These are phyloP conservation scores for Pisolithus tinctorius DNA, from an alignment of 768 basidiomycete genomes.

Conservation along the genomic window DNA sequence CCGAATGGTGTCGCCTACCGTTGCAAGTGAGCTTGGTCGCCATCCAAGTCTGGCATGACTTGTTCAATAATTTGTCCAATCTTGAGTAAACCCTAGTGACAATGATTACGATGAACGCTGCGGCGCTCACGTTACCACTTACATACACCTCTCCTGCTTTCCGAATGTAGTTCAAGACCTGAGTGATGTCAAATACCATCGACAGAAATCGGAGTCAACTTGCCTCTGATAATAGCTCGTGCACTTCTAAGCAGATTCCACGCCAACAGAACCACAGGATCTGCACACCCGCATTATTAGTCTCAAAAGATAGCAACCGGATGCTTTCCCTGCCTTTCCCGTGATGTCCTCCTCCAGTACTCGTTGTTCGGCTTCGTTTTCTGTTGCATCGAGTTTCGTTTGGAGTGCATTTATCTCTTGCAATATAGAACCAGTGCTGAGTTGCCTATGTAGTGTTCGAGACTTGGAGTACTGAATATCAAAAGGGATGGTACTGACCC, in stretches of 20 bases:
- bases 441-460: not conserved
- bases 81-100: too few species aligned
- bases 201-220: not conserved
- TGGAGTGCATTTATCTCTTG: not conserved
- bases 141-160: not conserved
- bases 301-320: not conserved
- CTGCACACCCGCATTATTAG: not conserved
- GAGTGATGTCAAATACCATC: not conserved
- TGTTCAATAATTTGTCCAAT: too few species aligned
- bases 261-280: not conserved
- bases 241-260: not conserved
- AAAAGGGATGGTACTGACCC: not conserved
- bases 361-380: not conserved
- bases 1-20: not conserved
- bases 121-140: too few species aligned
- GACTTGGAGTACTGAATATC: too few species aligned
- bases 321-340: not conserved
- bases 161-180: not conserved
- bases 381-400: not conserved
- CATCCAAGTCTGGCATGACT: not conserved
- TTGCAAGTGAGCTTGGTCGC: not conserved
- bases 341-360: not conserved
- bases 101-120: too few species aligned
- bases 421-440: not conserved
- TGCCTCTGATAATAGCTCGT: not conserved